Evolutionary conservation across 2,329 filamentous ascomycete genomes (phyloP), one percentile per base, ranked within the genome.

Genomic region (Orbilia blumenaviensis): DNA sequence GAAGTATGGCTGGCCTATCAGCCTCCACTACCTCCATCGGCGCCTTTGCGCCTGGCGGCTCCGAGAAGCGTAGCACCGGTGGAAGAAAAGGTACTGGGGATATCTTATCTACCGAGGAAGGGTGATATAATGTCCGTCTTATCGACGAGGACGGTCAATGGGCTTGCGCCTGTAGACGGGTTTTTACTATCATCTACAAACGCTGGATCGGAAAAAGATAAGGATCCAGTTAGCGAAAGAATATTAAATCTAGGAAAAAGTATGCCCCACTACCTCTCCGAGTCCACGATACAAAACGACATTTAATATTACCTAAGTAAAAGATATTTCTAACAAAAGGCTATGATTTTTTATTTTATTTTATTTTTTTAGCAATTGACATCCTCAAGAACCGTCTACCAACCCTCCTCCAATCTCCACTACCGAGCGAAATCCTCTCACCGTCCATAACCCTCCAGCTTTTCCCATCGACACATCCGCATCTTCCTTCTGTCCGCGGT

Each of bases 401-500:
- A 58, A 89, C 87, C 1, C 86, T 91, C 64, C 86, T 91, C 21
- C 87, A 90, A 80, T 87, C 88, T 0, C 89, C 89, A 1, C 85
- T 91, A 4, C 89, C 93, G 14, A 88, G 91, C 80, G 89, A 93
- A 74, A 88, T 97, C 77, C 89, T 96, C 78, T 89, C 91, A 42
- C 90, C 92, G 34, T 87, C 90, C 81, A 91, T 92, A 83, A 87
- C 88, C 7, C 88, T 91, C 44, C 88, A 90, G 81, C 88, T 91
- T 78, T 91, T 91, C 82, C 89, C 89, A 38, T 88, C 89, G 27
- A 95, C 92, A 0, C 92, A 96, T 81, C 92, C 92, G 1, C 91
- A 94, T 82, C 91, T 99, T 1, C 95, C 95, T 34, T 91, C 89
- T n/a, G 95, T 98, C 42, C 92, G 92, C 27, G 95, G 95, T 62